Percentiles rank a stretch among this genome's conserved stretches.
Conservation (phyloP, 2,329 filamentous ascomycete genomes). For the Teratosphaeria destructans region DNA sequence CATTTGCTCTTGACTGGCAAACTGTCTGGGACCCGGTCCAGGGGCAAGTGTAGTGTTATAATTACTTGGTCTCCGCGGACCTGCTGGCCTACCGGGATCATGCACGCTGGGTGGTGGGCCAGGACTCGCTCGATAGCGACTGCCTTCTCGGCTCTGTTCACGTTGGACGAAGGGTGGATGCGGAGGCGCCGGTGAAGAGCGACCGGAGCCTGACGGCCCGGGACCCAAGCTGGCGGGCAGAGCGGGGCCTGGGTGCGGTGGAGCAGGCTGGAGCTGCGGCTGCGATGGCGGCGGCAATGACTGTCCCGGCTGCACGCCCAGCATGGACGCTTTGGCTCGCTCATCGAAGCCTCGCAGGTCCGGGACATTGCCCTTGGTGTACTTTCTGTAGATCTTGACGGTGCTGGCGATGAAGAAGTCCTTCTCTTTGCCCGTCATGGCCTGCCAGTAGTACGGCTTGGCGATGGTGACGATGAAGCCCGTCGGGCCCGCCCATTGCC, state of each 20-base stretch:
- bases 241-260: neutral
- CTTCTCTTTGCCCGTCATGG: slow-evolving; percentile 88
- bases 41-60: neutral
- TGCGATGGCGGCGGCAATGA: slow-evolving; percentile 3
- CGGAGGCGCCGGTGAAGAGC: slow-evolving; percentile 11
- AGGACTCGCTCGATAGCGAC: slow-evolving; percentile 19
- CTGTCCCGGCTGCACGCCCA: slow-evolving; percentile 35
- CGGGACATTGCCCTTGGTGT: slow-evolving; percentile 76
- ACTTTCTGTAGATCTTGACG: slow-evolving; percentile 94
- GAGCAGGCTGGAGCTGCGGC: neutral
- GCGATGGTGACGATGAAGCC: slow-evolving; percentile 83
- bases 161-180: slow-evolving; percentile 24
- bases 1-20: slow-evolving; percentile 26
- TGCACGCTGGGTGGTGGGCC: slow-evolving; percentile 21
- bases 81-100: slow-evolving; percentile 7
- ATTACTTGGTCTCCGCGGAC: neutral
- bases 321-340: slow-evolving; percentile 64
- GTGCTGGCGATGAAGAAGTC: slow-evolving; percentile 96
- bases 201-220: neutral
- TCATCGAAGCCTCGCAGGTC: slow-evolving; percentile 73
- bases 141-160: slow-evolving; percentile 20
- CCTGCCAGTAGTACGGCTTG: slow-evolving; percentile 96
- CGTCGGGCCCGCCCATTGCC: slow-evolving; percentile 67
- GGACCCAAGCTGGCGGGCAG: neutral
- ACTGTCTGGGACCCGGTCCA: slow-evolving; percentile 13